phyloP scores from a whole-genome alignment of 148 eudicot genomes.

The Fagopyrum homotropicum region DNA sequence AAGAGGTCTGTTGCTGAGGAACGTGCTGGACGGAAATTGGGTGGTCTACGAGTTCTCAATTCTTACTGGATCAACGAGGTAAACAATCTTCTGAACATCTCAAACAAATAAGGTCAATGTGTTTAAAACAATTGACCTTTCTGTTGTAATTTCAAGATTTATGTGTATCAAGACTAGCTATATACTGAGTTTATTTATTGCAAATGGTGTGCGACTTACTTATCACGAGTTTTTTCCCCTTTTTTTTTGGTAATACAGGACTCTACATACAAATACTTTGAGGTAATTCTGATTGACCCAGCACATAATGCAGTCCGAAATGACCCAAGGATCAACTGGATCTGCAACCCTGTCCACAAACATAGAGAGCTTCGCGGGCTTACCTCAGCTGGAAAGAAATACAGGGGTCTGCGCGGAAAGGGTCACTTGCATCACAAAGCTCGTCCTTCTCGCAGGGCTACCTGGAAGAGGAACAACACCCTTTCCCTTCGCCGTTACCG shows the following conservation, averaged over 20 bases:
- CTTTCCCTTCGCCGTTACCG: conserved; percentile 50
- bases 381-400: conserved; percentile 45
- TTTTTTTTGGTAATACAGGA: conserved; percentile 22
- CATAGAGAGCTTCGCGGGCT: conserved; percentile 50
- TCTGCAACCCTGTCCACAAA: conserved; percentile 51
- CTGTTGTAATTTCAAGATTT: too few species aligned
- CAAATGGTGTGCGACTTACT: not conserved
- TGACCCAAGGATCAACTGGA: conserved; percentile 50
- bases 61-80: conserved; percentile 41
- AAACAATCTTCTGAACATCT: not conserved
- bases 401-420: conserved; percentile 47
- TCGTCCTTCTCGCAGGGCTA: conserved; percentile 46
- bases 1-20: conserved; percentile 11
- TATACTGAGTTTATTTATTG: too few species aligned
- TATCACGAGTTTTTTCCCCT: not conserved
- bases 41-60: conserved; percentile 29
- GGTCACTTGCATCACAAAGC: conserved; percentile 40
- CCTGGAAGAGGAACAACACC: conserved; percentile 48
- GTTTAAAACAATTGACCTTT: too few species aligned
- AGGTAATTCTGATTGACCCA: conserved; percentile 45
- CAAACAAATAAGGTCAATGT: too few species aligned
- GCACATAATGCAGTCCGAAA: conserved; percentile 39
- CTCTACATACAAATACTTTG: conserved; percentile 44
- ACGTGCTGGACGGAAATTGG: conserved; percentile 7
- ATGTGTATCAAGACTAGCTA: too few species aligned